Base-by-base conservation (phyloP, 2,329 filamentous ascomycete species). In the Bimuria novae-zelandiae region DNA sequence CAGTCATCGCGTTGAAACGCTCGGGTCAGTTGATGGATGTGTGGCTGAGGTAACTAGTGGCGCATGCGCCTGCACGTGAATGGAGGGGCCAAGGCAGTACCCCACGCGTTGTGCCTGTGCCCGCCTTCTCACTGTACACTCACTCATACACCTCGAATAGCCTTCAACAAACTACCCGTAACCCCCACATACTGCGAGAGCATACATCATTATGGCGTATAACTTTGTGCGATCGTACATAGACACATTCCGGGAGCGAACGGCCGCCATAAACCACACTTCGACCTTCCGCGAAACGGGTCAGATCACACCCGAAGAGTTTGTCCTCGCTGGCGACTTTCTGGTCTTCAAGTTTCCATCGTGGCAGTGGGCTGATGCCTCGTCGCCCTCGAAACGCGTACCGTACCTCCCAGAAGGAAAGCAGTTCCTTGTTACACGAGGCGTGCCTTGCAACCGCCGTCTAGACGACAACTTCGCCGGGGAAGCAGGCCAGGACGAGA, bases 291-390 rank as follows among this genome's bases (percentile, higher is more conserved):
- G 93, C 65, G 84, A 85, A 67, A 96, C 92, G 4, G 94, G 94
- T 61, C 90, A 97, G 79, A 94, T 99, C 76, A 97, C 93, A 0
- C 93, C 93, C 16, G 93, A 97, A 70, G 94, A 99, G 81, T 99
- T 99, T 75, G 82, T 97, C 45, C 88, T 89, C 3, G 94, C 94
- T 3, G 94, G 94, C 65, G 94, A 99, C 79, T 99, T 97, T 74
- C 86, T 99, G 32, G 92, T 96, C 69, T 96, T 95, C 86, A 97
- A 97, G 80, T 99, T 99, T 77, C 94, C 93, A 7, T 96, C 93
- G 53, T 99, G 94, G 94, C 89, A 90, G 44, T 99, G 94, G 94
- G 87, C 89, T 61, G 90, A 94, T 67, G 92, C 93, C 62, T 89
- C 93, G 50, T 85, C 87, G n/a, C 84, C 87, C 1, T 82, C 84